Base-by-base conservation (phyloP, 2,329 filamentous ascomycete species). In the Orbilia oligospora region DNA sequence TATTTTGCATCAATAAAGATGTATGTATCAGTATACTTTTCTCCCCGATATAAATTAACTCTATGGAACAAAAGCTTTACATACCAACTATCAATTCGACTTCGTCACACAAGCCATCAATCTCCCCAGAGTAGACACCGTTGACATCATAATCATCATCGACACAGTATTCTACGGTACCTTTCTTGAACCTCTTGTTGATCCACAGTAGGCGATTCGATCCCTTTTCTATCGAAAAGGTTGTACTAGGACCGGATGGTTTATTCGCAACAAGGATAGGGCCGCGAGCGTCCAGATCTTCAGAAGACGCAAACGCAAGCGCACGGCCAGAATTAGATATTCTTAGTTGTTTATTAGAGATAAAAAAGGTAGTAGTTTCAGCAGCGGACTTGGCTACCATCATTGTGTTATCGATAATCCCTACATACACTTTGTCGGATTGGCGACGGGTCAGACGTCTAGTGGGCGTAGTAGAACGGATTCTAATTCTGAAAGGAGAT, bases 111-210 rank as follows among this genome's bases (percentile, higher is more conserved):
- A 76, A 38, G 5, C 10, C 22, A 44, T 71, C 72, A 3, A 66
- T 18, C 5, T n/a, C 18, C 6, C 66, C 72, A 9, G 66, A 22
- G 20, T 76, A 76, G 14, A 76, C 58, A 14, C 72, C 72, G 33
- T 76, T 76, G 49, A 76, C 49, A 1, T 46, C 49, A 22, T 71
- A 33, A 22, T 76, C 72, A 14, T 58, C 61, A 18, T 76, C 72
- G 9, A 76, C n/a, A 38, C 72, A 76, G 24, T 58, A 76, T 5
- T 22, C 27, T 12, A 58, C 72, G 9, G 66, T 70, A 8, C 38
- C 58, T 24, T 55, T 64, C 49, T 66, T 5, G 56, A 76, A 76
- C 20, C 36, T 9, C 9, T n/a, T 48, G 20, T 76, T 76, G 5
- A 24, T 24, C 72, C 72, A 76, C 3, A 66, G 27, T 5, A 76